phyloP scores from a whole-genome alignment of 148 eudicot genomes.

The Polygonum maritimum region DNA sequence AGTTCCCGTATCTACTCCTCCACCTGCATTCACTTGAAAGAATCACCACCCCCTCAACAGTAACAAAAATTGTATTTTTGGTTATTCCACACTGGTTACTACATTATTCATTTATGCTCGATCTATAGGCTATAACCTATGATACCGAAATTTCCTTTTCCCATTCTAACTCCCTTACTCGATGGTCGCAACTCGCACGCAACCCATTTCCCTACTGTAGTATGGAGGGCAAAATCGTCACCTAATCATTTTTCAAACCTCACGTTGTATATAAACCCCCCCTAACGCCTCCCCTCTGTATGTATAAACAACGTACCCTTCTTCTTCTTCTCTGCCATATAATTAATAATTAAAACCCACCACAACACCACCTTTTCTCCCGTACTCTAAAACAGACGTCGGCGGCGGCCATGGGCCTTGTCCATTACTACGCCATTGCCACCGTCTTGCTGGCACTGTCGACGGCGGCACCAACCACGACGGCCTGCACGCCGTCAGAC shows the following conservation, averaged over 20 bases:
- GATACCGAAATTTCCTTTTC: not conserved
- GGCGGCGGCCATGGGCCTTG: conserved; percentile 4
- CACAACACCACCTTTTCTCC: not conserved
- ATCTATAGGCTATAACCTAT: no score
- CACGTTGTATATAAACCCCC: not conserved
- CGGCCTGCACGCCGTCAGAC: conserved; percentile 68
- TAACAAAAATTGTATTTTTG: not conserved
- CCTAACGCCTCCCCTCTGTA: not conserved
- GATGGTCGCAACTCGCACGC: not conserved
- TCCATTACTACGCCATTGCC: conserved; percentile 13
- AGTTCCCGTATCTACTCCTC: no score
- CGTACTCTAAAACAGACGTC: no score
- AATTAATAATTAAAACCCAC: not conserved
- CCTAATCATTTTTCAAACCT: not conserved
- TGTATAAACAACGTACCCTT: no score
- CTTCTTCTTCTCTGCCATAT: not conserved
- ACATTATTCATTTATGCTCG: no score
- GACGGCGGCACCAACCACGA: conserved; percentile 7
- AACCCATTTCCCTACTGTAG: not conserved
- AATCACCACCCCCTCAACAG: no score
- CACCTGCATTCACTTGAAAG: no score
- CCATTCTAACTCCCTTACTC: not conserved
- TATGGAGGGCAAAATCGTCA: conserved; percentile 1
- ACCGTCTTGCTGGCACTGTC: conserved; percentile 20
- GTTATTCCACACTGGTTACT: no score